Base-by-base conservation (phyloP, 768 basidiomycete genomes). In the Rhizopogon vulgaris region DNA sequence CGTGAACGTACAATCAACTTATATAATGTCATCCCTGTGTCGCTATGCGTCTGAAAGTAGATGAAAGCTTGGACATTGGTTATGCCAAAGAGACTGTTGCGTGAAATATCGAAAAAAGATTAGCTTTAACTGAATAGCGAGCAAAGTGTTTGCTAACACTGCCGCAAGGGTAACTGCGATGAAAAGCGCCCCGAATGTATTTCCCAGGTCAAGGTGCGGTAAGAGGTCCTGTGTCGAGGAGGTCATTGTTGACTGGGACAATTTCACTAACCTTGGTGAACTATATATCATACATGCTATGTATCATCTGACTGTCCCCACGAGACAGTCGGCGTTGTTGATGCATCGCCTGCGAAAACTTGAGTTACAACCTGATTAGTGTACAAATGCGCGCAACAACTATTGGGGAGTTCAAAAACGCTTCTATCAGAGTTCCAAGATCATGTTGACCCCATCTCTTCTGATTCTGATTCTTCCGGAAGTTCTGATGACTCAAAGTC, bases 21-120 rank as follows among this genome's bases (percentile, higher is more conserved):
- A 37, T n/a, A 48, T 3, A 48, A 37, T 28, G 47, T 37, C 15
- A 48, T 48, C 14, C 47, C 34, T 15, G 18, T 47, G n/a, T 7
- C n/a, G 10, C 25, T 8, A 17, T 47, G 46, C 12, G 22, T 34
- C 30, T 47, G 46, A 47, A 48, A 22, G 34, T 48, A 48, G 14
- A 48, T 25, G 18, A 48, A 48, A 22, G 34, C 34, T 22, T 48
- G 32, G n/a, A 48, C 47, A 14, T 48, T 48, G 15, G 47, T 48
- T 15, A 37, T 9, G 24, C 34, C 48, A 10, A 6, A 14, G 3
- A 48, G 34, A 25, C 47, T 24, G 47, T 14, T 22, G 18, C 15
- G 15, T 38, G 37, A n/a, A 7, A 38, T 38, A 28, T 28, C n/a
- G n/a, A n/a, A n/a, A n/a, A n/a, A n/a, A n/a, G n/a, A 28, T 28